Conservation (phyloP, 495 filamentous ascomycete species). For the Trichoderma virens region DNA sequence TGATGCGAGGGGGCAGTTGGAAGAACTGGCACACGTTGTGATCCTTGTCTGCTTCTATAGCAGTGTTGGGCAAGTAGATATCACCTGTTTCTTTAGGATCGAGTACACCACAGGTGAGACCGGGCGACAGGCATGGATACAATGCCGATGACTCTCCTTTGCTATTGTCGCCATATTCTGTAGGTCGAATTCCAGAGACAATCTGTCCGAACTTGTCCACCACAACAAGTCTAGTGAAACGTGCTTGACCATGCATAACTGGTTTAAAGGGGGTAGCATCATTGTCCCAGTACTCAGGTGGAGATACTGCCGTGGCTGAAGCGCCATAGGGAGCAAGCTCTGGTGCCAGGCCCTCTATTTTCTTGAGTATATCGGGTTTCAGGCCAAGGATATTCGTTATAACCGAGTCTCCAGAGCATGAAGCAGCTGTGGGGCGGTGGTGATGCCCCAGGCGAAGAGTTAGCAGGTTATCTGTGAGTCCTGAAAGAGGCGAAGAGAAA, state of each 20-base stretch:
- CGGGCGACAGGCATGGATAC: not conserved
- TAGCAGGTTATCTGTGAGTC: slow-evolving; percentile 34
- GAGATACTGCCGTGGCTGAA: slow-evolving; percentile 15
- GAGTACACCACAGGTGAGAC: not conserved
- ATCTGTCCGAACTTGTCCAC: slow-evolving; percentile 47
- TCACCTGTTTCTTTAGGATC: not conserved
- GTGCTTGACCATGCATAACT: slow-evolving; percentile 41
- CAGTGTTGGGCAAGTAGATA: slow-evolving; percentile 14
- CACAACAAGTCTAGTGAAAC: slow-evolving; percentile 39
- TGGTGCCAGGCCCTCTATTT: not conserved
- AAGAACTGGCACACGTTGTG: slow-evolving; percentile 20
- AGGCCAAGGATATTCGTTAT: slow-evolving; percentile 5
- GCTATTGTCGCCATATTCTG: slow-evolving; percentile 14
- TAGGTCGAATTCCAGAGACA: slow-evolving; percentile 27
- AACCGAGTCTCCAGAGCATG: slow-evolving; percentile 7
- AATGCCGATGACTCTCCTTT: not conserved
- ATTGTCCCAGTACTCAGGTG: slow-evolving; percentile 12
- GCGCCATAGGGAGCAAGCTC: slow-evolving; percentile 14
- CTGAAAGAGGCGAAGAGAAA: slow-evolving; percentile 34
- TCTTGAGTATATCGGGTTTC: not conserved
- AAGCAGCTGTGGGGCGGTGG: slow-evolving; percentile 29
- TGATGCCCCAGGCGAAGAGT: slow-evolving; percentile 36
- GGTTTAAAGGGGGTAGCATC: slow-evolving; percentile 27
- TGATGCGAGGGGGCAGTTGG: slow-evolving; percentile 41
- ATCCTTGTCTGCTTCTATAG: not conserved